Base-by-base conservation (phyloP, 176 grass and related monocot species). In the Juncus inflexus region DNA sequence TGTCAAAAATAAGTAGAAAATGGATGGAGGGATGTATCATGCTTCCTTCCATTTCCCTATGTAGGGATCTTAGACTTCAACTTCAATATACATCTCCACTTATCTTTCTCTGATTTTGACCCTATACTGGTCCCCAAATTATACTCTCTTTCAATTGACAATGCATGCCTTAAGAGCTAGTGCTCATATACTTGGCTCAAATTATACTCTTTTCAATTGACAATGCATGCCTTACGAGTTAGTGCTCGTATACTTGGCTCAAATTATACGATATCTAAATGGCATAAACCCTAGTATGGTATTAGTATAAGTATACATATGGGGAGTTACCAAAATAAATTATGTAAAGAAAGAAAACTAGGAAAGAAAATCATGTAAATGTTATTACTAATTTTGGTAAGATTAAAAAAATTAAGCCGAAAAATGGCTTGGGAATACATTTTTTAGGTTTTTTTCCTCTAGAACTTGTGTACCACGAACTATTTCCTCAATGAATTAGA, bases 401-500 rank as follows among this genome's bases (percentile, higher is more conserved):
- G 51, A 62, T 37, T 65, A 54, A 76, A 59, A 60, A 53, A 49
- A 63, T 61, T 42, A 42, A 63, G 65, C 65, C 45, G 63, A 68
- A 69, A 70, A 69, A 70, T 71, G 76, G 58, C 41, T 61, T 64
- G 65, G 65, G 70, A 70, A 15, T 71, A 78, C 65, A 70, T 61
- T 45, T 51, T 53, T 15, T 62, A 7, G 43, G 43, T 1, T 50
- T 49, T 11, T 76, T 36, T 36, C 43, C 52, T 42, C 73, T 65
- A 9, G 40, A 76, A 50, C 62, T 37, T 42, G 56, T 70, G 36
- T 76, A 76, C 35, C 62, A 54, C 73, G 60, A 76, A 47, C 61
- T 66, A 63, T 64, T 75, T 65, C 62, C 66, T 69, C 63, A 63
- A 78, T 78, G 76, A 70, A 70, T 78, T 59, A 69, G 52, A 58